A percentile compares a stretch with the other conserved stretches of the same genome.
Evolutionary conservation across 148 eudicot species (phyloP).

Genomic region (Silene conica): DNA sequence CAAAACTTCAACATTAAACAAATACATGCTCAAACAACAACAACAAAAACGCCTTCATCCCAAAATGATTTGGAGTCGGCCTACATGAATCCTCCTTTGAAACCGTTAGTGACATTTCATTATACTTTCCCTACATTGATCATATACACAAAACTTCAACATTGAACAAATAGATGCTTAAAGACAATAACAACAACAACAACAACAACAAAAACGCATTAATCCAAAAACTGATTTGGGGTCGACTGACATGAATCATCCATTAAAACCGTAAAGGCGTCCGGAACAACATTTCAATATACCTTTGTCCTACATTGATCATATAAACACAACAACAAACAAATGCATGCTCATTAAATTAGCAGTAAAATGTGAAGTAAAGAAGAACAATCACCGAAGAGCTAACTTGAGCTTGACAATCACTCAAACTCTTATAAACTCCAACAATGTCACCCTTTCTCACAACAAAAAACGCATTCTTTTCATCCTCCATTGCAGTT

Average conservation of each 20-base stretch:
- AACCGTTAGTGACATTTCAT: neutral
- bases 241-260: neutral
- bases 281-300: neutral
- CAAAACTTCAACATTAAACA: neutral
- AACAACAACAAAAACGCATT: too few relatives aligned
- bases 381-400: slow-evolving; percentile 37
- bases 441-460: slow-evolving; percentile 71
- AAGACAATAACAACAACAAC: neutral
- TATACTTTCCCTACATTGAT: neutral
- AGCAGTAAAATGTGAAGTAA: neutral
- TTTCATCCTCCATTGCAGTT: slow-evolving; percentile 32
- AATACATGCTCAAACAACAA: too few relatives aligned
- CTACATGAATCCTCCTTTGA: neutral
- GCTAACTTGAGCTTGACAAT: slow-evolving; percentile 63
- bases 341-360: neutral
- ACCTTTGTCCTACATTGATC: neutral
- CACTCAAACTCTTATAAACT: slow-evolving; percentile 57
- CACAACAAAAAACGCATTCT: slow-evolving; percentile 71
- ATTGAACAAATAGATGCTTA: neutral
- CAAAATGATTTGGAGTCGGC: neutral
- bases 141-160: neutral
- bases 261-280: neutral
- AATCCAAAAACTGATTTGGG: neutral
- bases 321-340: neutral
- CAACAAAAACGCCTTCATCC: neutral